Conservation (phyloP, 108 stramenopile species). For the Cylindrotheca closterium region DNA sequence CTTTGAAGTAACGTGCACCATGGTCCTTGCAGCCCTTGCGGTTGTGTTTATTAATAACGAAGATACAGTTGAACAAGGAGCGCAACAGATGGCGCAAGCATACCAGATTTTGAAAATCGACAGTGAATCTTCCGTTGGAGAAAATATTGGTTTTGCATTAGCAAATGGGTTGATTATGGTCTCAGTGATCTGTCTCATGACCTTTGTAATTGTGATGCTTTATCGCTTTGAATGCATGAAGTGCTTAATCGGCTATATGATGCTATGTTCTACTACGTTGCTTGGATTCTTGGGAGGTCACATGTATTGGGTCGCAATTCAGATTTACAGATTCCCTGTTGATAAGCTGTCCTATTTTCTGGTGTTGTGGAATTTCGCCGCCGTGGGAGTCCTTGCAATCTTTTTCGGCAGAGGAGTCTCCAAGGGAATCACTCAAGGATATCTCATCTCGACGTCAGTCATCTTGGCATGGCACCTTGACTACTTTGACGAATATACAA, state of each 20-base stretch:
- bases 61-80: constrained; percentile 56
- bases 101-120: constrained; percentile 67
- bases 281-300: constrained; percentile 84
- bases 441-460: constrained; percentile 88
- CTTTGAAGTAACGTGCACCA: constrained; percentile 66
- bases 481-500: constrained; percentile 91
- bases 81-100: constrained; percentile 56
- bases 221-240: constrained; percentile 92
- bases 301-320: constrained; percentile 64
- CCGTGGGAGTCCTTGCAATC: constrained; percentile 90
- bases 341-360: constrained; percentile 85
- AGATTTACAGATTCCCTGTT: constrained; percentile 84
- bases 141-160: constrained; percentile 61
- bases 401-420: constrained; percentile 92
- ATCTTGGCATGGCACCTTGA: constrained; percentile 95
- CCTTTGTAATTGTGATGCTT: constrained; percentile 90
- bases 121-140: constrained; percentile 44
- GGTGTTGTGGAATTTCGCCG: constrained; percentile 88
- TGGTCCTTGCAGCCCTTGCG: constrained; percentile 78
- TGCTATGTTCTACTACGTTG: constrained; percentile 79
- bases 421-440: constrained; percentile 82
- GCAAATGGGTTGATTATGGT: constrained; percentile 95
- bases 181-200: constrained; percentile 78
- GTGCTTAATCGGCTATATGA: constrained; percentile 88
- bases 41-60: constrained; percentile 77